phyloP scores from a whole-genome alignment of 2,329 filamentous ascomycete genomes.

The Talaromyces sp. region DNA sequence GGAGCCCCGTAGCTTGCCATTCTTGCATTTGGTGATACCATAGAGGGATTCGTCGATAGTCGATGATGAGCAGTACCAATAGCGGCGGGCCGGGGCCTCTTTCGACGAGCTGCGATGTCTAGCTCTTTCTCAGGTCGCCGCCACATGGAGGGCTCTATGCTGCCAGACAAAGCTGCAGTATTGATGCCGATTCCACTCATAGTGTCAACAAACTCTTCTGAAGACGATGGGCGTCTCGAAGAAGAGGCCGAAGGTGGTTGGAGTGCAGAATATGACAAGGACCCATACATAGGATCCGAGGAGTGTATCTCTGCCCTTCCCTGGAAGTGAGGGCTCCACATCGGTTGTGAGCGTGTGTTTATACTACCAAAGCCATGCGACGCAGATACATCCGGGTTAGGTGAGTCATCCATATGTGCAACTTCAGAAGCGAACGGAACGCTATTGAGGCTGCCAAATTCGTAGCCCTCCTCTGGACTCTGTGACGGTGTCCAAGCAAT shows the following conservation, averaged over 20 bases:
- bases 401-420: slow-evolving; percentile 22
- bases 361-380: slow-evolving; percentile 15
- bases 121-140: slow-evolving; percentile 40
- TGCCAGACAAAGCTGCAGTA: slow-evolving; percentile 27
- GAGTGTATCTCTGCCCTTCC: slow-evolving; percentile 23
- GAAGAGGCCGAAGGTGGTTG: slow-evolving; percentile 29
- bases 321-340: slow-evolving; percentile 26
- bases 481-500: slow-evolving; percentile 29
- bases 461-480: slow-evolving; percentile 25
- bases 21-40: slow-evolving; percentile 42
- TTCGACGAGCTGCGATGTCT: slow-evolving; percentile 46
- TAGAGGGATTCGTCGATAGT: slow-evolving; percentile 37
- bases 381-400: slow-evolving; percentile 17
- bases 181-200: slow-evolving; percentile 37
- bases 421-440: slow-evolving; percentile 24
- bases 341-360: slow-evolving; percentile 22
- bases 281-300: slow-evolving; percentile 30
- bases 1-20: slow-evolving; percentile 31
- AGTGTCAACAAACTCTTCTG: slow-evolving; percentile 33
- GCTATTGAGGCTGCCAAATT: slow-evolving; percentile 24
- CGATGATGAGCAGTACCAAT: slow-evolving; percentile 43
- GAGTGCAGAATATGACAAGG: slow-evolving; percentile 32
- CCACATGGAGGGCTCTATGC: slow-evolving; percentile 30
- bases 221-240: slow-evolving; percentile 32
- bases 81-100: slow-evolving; percentile 46